A percentile compares a stretch with the other conserved stretches of the same genome.
Evolutionary conservation across 2,329 filamentous ascomycete species (phyloP).

Genomic region (Arthrobotrys musiformis): DNA sequence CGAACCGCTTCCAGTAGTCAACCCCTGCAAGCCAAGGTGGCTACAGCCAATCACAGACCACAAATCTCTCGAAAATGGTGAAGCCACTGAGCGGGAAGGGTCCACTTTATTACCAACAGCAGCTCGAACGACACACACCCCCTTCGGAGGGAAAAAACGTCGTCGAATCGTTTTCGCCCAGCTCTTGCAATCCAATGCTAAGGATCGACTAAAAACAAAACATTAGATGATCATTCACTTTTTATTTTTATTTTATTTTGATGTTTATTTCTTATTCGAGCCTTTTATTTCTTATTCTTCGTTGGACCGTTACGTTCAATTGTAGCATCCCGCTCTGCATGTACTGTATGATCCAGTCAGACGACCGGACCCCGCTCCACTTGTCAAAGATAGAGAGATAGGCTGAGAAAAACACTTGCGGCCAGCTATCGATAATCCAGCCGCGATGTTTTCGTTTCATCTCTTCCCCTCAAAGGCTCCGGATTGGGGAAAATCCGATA

Average conservation of each 20-base stretch:
- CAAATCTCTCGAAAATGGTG: not conserved
- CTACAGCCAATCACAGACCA: conserved; percentile 16
- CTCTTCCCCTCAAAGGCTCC: conserved; percentile 14
- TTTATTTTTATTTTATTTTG: not conserved
- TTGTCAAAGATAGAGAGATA: not conserved
- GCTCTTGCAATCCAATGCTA: conserved; percentile 3
- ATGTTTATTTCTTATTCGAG: no score
- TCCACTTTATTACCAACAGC: not conserved
- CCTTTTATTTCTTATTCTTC: not conserved
- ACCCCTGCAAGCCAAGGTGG: conserved; percentile 27
- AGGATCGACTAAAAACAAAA: conserved; percentile 13
- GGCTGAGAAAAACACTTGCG: not conserved
- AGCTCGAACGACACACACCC: not conserved
- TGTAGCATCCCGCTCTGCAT: not conserved
- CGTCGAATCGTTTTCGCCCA: conserved; percentile 7
- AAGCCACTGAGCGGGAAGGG: conserved; percentile 11
- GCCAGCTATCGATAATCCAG: conserved; percentile 26
- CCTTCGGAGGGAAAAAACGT: not conserved
- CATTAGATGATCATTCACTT: not conserved
- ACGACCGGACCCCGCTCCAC: conserved; percentile 30
- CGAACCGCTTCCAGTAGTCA: conserved; percentile 30
- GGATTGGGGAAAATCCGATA: conserved; percentile 23
- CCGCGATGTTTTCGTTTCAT: conserved; percentile 32
- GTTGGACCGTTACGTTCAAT: conserved; percentile 1
- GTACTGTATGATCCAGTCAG: conserved; percentile 35